Conservation (phyloP, 306 rosid genomes). For the Rubus parviflorus region DNA sequence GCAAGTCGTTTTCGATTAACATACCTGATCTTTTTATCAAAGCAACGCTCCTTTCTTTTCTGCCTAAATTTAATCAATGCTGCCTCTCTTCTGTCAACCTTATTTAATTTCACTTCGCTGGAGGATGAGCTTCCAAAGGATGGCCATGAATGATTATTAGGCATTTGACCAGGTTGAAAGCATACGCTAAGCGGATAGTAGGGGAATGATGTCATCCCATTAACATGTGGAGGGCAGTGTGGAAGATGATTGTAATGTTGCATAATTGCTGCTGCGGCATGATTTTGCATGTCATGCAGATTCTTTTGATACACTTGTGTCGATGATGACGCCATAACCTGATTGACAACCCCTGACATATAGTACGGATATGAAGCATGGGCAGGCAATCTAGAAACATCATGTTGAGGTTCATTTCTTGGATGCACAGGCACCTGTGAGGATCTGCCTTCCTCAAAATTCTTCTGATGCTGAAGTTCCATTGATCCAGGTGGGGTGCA, state of each 20-base stretch:
- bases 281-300: slow-evolving; percentile 69
- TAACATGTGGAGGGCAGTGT: slow-evolving; percentile 64
- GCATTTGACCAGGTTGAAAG: slow-evolving; percentile 79
- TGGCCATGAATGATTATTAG: slow-evolving; percentile 64
- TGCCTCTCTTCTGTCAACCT: slow-evolving; percentile 94
- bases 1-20: slow-evolving; percentile 84
- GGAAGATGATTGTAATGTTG: slow-evolving; percentile 70
- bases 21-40: slow-evolving; percentile 93
- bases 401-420: slow-evolving; percentile 52
- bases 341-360: slow-evolving; percentile 66
- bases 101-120: slow-evolving; percentile 55
- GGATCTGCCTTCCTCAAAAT: slow-evolving; percentile 45
- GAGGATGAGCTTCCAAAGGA: slow-evolving; percentile 60
- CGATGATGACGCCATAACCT: slow-evolving; percentile 65
- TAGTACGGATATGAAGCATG: slow-evolving; percentile 75
- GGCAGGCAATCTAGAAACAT: slow-evolving; percentile 46
- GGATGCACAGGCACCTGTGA: slow-evolving; percentile 43
- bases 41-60: slow-evolving; percentile 94
- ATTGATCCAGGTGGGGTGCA: slow-evolving; percentile 69
- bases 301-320: slow-evolving; percentile 69
- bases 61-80: slow-evolving; percentile 93
- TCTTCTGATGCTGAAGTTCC: slow-evolving; percentile 55
- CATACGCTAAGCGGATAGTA: slow-evolving; percentile 68
- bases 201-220: slow-evolving; percentile 70
- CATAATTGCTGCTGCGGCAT: slow-evolving; percentile 51